Evolutionary conservation across 2,329 filamentous ascomycete genomes (phyloP).

Genomic region (Penicillium psychrosexuale): DNA sequence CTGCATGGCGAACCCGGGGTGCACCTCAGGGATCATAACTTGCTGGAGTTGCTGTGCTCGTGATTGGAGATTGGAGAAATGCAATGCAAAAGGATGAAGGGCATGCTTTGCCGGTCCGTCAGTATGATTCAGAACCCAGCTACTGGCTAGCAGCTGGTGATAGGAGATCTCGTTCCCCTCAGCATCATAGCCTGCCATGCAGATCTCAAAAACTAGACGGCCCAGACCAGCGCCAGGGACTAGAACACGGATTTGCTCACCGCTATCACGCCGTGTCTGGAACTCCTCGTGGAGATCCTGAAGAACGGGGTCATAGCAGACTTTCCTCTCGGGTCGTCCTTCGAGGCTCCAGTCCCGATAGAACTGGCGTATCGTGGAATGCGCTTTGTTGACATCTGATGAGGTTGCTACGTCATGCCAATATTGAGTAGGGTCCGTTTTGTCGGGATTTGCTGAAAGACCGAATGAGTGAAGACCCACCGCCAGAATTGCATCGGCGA

Average conservation of each 20-base stretch:
- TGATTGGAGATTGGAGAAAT: slow-evolving; percentile 79
- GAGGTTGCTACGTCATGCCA: slow-evolving; percentile 71
- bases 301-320: slow-evolving; percentile 73
- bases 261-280: slow-evolving; percentile 29
- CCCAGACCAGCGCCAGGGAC: slow-evolving; percentile 89
- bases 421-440: slow-evolving; percentile 48
- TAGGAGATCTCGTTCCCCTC: slow-evolving; percentile 97
- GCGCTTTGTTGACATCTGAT: slow-evolving; percentile 81
- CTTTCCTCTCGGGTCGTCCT: slow-evolving; percentile 69
- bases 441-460: slow-evolving; percentile 40
- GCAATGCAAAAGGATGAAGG: slow-evolving; percentile 81
- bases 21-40: slow-evolving; percentile 76
- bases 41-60: slow-evolving; percentile 71
- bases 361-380: slow-evolving; percentile 88
- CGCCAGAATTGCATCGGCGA: slow-evolving; percentile 75
- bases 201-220: slow-evolving; percentile 84
- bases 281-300: slow-evolving; percentile 57
- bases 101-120: slow-evolving; percentile 60
- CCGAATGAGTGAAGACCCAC: slow-evolving; percentile 66
- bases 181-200: slow-evolving; percentile 65
- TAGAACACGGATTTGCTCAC: slow-evolving; percentile 61
- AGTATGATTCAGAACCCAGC: slow-evolving; percentile 56
- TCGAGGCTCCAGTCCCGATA: slow-evolving; percentile 91
- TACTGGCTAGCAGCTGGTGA: slow-evolving; percentile 86
- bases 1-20: slow-evolving; percentile 60